phyloP scores from a whole-genome alignment of 768 basidiomycete genomes.

The Russula dissimulans region DNA sequence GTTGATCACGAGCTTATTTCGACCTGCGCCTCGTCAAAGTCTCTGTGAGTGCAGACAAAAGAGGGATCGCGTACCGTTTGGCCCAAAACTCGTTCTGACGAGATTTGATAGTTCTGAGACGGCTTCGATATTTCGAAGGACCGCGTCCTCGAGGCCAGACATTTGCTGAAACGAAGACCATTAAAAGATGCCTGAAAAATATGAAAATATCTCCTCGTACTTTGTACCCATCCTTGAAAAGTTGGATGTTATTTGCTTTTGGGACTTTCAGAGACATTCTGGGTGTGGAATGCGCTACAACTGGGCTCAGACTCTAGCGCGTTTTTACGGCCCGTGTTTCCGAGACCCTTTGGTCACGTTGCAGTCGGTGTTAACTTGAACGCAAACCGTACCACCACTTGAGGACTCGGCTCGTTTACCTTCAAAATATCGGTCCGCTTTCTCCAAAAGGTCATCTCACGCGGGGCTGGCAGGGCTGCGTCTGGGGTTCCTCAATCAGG shows the following conservation, averaged over 20 bases:
- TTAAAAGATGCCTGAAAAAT: neutral
- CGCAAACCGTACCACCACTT: no score
- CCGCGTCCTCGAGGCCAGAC: slow-evolving; percentile 92
- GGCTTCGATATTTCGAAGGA: slow-evolving; percentile 91
- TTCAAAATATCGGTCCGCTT: no score
- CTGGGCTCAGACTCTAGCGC: neutral
- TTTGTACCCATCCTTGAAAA: slow-evolving; percentile 98
- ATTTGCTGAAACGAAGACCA: slow-evolving; percentile 42
- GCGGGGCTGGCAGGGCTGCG: no score
- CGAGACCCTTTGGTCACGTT: neutral
- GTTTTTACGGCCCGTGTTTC: neutral
- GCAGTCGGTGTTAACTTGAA: no score
- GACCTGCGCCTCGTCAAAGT: slow-evolving; percentile 40
- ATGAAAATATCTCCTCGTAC: slow-evolving; percentile 30
- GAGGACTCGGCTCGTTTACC: no score
- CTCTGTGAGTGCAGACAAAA: neutral
- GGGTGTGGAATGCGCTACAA: neutral
- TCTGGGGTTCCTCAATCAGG: neutral
- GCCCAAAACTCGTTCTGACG: slow-evolving; percentile 92
- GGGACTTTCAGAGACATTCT: slow-evolving; percentile 91
- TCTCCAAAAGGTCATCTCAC: no score
- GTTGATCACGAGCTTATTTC: slow-evolving; percentile 97
- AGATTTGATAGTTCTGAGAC: slow-evolving; percentile 93
- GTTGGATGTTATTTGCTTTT: slow-evolving; percentile 75
- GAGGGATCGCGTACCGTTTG: slow-evolving; percentile 61